Percentiles rank a stretch among this genome's conserved stretches.
Evolutionary conservation across 192 early-diverging fungal genomes (phyloP).

Genomic region (Lobulomyces angularis): DNA sequence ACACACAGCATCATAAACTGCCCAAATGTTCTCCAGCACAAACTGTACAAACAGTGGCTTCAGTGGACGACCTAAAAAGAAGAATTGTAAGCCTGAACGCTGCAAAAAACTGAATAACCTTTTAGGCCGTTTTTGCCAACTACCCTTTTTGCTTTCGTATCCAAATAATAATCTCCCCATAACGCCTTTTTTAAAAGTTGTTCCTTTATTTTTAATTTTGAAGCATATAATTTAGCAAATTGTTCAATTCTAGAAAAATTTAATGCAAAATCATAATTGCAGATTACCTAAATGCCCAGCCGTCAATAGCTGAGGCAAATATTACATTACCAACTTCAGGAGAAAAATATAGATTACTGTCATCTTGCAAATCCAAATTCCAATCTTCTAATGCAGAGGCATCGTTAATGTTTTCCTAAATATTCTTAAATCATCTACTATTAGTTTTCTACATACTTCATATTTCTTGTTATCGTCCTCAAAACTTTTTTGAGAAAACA

Average conservation of each 20-base stretch:
- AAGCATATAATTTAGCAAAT: conserved; percentile 84
- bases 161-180: conserved; percentile 97
- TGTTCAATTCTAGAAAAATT: conserved; percentile 54
- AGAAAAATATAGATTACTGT: conserved; percentile 89
- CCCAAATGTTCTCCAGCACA: conserved; percentile 86
- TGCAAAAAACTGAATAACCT: too few species aligned
- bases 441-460: conserved; percentile 26
- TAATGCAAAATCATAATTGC: conserved; percentile 2
- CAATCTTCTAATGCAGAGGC: conserved; percentile 37
- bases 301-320: conserved; percentile 90
- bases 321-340: conserved; percentile 94
- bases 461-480: conserved; percentile 56
- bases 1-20: conserved; percentile 73
- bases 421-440: conserved; percentile 4
- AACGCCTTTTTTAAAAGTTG: conserved; percentile 60
- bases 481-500: conserved; percentile 78
- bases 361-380: conserved; percentile 81
- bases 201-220: conserved; percentile 78
- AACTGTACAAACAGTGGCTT: conserved; percentile 98
- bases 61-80: conserved; percentile 53
- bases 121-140: conserved; percentile 75
- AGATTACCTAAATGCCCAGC: conserved; percentile 85
- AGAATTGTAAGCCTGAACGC: too few species aligned
- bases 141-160: conserved; percentile 87
- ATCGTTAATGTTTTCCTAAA: conserved; percentile 9